Conservation (phyloP, 2,329 filamentous ascomycete species). For the Grosmannia penicillata region DNA sequence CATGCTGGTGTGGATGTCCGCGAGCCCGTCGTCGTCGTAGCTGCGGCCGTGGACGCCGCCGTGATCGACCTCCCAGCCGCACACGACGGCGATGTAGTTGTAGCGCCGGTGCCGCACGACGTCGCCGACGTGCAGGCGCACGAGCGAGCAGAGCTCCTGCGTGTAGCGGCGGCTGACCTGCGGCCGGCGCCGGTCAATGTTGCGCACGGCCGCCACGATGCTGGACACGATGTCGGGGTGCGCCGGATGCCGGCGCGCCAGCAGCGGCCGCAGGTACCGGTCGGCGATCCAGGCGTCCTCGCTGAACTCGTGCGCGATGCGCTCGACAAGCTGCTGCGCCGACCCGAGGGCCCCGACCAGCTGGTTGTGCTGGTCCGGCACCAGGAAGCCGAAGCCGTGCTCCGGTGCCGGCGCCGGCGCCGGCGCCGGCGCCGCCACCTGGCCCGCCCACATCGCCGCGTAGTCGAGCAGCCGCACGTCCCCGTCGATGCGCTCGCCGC, state of each 20-base stretch:
- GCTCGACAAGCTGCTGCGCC: constrained; percentile 43
- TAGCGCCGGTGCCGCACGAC: constrained; percentile 75
- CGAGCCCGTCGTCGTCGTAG: no score
- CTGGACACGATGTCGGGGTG: background rate
- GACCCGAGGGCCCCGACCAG: no score
- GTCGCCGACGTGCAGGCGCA: constrained; percentile 62
- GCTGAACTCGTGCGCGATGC: constrained; percentile 49
- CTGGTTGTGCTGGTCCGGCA: constrained; percentile 21
- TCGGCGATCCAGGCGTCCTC: constrained; percentile 61
- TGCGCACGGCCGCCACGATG: constrained; percentile 17
- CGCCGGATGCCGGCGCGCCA: constrained; percentile 8
- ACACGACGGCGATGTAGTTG: constrained; percentile 65
- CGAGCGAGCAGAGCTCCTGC: constrained; percentile 19
- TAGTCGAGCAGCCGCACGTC: constrained; percentile 50
- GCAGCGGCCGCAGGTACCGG: constrained; percentile 50
- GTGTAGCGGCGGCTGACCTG: constrained; percentile 18
- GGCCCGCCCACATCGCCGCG: constrained; percentile 30
- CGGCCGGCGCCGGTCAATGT: constrained; percentile 28
- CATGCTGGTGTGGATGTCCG: no score
- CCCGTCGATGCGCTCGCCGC: constrained; percentile 42
- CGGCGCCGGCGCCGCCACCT: no score
- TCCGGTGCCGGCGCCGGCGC: no score
- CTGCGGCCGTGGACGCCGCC: constrained; percentile 3
- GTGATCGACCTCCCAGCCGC: constrained; percentile 51
- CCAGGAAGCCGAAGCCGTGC: constrained; percentile 36